Percentiles rank a stretch among this genome's conserved stretches.
These are phyloP conservation scores for Pseudomonodictys pantanalensis DNA, from an alignment of 495 filamentous ascomycete genomes.

Conservation along the genomic window DNA sequence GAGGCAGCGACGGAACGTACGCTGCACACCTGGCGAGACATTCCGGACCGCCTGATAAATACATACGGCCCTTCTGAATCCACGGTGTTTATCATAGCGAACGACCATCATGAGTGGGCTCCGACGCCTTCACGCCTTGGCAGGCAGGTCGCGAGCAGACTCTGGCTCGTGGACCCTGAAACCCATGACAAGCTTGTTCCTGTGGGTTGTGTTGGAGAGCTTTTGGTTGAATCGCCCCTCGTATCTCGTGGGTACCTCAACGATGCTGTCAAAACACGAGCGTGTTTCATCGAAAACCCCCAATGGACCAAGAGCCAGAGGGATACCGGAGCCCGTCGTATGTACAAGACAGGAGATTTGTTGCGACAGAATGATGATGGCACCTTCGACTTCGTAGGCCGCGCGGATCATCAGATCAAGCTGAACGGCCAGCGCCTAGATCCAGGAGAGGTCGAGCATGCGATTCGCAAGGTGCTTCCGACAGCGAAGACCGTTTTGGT, in stretches of 20 bases:
- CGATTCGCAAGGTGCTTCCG: constrained; percentile 9
- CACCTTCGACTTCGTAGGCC: constrained; percentile 43
- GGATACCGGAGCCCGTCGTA: constrained; percentile 5
- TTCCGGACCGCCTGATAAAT: constrained; percentile 12
- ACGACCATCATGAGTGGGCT: not conserved
- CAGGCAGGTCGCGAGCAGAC: not conserved
- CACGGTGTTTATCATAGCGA: constrained; percentile 2
- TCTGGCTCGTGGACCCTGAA: constrained; percentile 13
- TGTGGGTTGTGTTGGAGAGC: constrained; percentile 17
- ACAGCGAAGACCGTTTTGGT: constrained; percentile 6
- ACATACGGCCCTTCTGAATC: constrained; percentile 24
- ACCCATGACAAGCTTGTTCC: constrained; percentile 15
- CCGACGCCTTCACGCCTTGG: constrained; percentile 3
- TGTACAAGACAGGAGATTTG: constrained; percentile 47
- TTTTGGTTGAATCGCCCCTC: constrained; percentile 35
- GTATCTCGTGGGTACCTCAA: constrained; percentile 43
- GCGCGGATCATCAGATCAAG: constrained; percentile 51
- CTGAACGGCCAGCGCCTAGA: constrained; percentile 50
- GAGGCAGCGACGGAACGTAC: constrained; percentile 15
- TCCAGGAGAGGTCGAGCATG: constrained; percentile 42
- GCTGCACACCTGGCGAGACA: constrained; percentile 13
- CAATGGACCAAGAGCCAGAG: not conserved
- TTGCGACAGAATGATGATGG: constrained; percentile 40
- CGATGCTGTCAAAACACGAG: constrained; percentile 32
- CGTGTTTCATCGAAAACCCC: constrained; percentile 32